Percentiles rank a stretch among this genome's conserved stretches.
Conservation (phyloP, 2,329 filamentous ascomycete genomes). For the Fusarium piperis region DNA sequence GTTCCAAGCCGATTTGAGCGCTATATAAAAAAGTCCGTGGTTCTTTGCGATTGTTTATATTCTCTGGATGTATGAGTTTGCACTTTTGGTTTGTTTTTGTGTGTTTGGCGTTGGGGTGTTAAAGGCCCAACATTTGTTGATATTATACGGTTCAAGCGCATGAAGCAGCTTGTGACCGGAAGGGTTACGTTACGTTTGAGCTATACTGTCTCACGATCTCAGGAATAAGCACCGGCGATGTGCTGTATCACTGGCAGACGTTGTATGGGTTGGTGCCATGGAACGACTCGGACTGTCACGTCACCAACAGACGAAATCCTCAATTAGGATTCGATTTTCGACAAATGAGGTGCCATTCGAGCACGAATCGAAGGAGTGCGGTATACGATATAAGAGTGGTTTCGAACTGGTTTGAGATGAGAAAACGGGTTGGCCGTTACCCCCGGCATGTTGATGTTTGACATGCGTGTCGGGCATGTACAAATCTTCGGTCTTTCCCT, state of each 20-base stretch:
- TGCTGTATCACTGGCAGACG: neutral
- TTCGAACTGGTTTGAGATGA: neutral
- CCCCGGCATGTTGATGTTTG: neutral
- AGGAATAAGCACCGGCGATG: neutral
- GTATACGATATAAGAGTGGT: neutral
- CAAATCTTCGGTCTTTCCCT: constrained; percentile 20
- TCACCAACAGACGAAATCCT: neutral
- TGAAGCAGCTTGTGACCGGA: neutral
- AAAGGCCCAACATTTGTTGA: constrained; percentile 8
- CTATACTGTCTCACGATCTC: neutral
- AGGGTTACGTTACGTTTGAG: neutral
- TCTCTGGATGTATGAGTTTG: constrained; percentile 6
- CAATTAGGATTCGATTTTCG: constrained; percentile 1
- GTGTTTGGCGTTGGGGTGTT: constrained; percentile 34
- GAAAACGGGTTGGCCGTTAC: constrained; percentile 7
- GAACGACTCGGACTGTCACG: neutral
- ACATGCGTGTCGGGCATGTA: constrained; percentile 14
- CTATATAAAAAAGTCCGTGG: constrained; percentile 25
- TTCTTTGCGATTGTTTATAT: constrained; percentile 16
- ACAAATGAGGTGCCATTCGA: neutral
- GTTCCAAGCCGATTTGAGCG: neutral
- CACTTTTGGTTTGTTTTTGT: constrained; percentile 4
- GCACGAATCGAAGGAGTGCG: neutral
- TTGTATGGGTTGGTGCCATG: neutral
- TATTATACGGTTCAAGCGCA: neutral